Conservation (phyloP, 2,329 filamentous ascomycete genomes). For the Xylariales sp. region DNA sequence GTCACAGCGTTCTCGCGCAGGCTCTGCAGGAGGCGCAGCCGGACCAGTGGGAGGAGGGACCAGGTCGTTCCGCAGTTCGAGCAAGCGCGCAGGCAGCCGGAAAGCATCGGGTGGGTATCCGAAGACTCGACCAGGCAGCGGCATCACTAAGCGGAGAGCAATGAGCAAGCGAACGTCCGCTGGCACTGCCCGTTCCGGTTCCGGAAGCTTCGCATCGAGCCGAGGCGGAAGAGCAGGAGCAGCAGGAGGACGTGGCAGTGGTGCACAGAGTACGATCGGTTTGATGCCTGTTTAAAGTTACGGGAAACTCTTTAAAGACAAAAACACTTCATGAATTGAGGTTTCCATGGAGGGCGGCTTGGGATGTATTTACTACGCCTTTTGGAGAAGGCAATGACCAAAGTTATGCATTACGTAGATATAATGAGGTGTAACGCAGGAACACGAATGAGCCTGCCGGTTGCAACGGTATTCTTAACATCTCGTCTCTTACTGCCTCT, state of each 20-base stretch:
- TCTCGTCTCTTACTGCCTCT: too few species aligned
- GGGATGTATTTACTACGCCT: too few species aligned
- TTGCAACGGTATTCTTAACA: too few species aligned
- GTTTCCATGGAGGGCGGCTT: too few species aligned
- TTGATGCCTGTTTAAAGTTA: conserved; percentile 5
- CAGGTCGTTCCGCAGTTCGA: conserved; percentile 1
- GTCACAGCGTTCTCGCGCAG: conserved; percentile 2
- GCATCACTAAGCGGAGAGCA: conserved; percentile 7
- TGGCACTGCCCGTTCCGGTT: conserved; percentile 3
- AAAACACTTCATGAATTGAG: too few species aligned
- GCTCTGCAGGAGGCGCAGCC: too few species aligned
- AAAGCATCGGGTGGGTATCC: conserved; percentile 6
- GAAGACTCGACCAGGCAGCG: not conserved
- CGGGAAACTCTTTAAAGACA: not conserved
- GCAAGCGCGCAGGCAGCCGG: conserved; percentile 2
- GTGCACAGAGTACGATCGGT: conserved; percentile 2
- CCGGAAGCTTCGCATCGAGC: conserved; percentile 1
- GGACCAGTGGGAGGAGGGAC: too few species aligned
- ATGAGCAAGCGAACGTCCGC: conserved; percentile 5
- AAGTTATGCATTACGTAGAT: too few species aligned
- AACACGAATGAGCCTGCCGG: too few species aligned
- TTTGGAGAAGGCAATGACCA: too few species aligned
- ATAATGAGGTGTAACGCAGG: too few species aligned
- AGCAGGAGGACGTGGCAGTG: conserved; percentile 2
- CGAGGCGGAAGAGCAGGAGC: conserved; percentile 6